Conservation (phyloP, 768 basidiomycete species). For the Gloeophyllum trabeum region DNA sequence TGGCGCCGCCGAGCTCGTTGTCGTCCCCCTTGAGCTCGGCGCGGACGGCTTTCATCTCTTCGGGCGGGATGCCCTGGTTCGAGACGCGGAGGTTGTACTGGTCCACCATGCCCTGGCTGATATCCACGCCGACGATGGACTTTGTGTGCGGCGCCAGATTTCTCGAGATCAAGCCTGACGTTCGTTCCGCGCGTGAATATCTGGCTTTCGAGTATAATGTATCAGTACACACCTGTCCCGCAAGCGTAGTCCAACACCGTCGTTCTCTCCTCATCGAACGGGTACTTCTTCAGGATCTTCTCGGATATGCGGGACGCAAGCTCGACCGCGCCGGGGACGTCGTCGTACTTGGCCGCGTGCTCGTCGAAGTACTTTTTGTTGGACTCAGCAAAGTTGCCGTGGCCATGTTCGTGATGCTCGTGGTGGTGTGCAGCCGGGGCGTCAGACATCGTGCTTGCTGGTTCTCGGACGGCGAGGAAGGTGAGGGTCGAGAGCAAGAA, state of each 20-base stretch:
- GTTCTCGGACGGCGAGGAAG: too few relatives aligned
- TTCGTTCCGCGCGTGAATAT: neutral
- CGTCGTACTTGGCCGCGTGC: neutral
- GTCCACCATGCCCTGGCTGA: constrained; percentile 62
- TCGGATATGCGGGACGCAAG: constrained; percentile 3
- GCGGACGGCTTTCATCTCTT: constrained; percentile 59
- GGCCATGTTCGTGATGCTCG: neutral
- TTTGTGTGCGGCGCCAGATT: constrained; percentile 49
- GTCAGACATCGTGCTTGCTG: too few relatives aligned
- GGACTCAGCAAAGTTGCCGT: neutral
- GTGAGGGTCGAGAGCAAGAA: too few relatives aligned
- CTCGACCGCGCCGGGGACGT: neutral
- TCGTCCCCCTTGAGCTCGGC: constrained; percentile 33
- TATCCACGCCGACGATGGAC: constrained; percentile 62
- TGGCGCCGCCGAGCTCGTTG: constrained; percentile 35
- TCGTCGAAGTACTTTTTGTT: neutral
- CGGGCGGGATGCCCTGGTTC: constrained; percentile 50
- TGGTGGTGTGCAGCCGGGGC: too few relatives aligned
- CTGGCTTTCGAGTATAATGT: neutral
- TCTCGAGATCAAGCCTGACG: constrained; percentile 49
- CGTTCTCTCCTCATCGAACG: constrained; percentile 45
- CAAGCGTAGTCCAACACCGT: constrained; percentile 67
- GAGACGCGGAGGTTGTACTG: constrained; percentile 44
- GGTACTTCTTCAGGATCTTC: constrained; percentile 22
- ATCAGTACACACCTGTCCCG: constrained; percentile 39